These are phyloP conservation scores for Debaryomycetaceae sp. DNA, from an alignment of 1,139 yeast genomes.

Conservation along the genomic window DNA sequence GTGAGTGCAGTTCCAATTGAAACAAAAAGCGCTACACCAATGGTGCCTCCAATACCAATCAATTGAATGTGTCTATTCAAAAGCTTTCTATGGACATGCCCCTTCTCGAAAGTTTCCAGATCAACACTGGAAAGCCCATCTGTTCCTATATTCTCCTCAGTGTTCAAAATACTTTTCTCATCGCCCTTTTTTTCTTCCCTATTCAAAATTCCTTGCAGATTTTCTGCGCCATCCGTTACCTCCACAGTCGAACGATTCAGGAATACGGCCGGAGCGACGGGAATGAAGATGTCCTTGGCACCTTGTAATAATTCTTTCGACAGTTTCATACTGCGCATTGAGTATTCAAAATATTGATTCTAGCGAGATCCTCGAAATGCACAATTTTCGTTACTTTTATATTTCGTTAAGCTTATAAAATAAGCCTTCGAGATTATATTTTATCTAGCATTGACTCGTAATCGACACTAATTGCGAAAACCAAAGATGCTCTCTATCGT, in stretches of 20 bases:
- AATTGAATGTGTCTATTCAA: slow-evolving; percentile 26
- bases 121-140: background rate
- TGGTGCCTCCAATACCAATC: slow-evolving; percentile 30
- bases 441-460: background rate
- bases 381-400: background rate
- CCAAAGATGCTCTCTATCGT: no score
- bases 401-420: background rate
- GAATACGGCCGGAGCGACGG: background rate
- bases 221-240: background rate
- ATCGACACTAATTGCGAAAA: background rate
- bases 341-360: no score
- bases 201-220: background rate
- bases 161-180: no score
- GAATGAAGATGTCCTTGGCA: background rate
- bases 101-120: background rate
- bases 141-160: background rate
- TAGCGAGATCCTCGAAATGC: no score
- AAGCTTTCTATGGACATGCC: slow-evolving; percentile 1
- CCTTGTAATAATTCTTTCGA: background rate
- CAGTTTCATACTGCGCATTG: background rate
- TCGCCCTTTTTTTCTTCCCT: background rate
- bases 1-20: slow-evolving; percentile 44
- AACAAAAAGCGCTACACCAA: slow-evolving; percentile 36
- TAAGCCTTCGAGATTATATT: background rate
- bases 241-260: background rate